These are phyloP conservation scores for Emericellopsis atlantica DNA, from an alignment of 2,329 filamentous ascomycete species.

Conservation along the genomic window DNA sequence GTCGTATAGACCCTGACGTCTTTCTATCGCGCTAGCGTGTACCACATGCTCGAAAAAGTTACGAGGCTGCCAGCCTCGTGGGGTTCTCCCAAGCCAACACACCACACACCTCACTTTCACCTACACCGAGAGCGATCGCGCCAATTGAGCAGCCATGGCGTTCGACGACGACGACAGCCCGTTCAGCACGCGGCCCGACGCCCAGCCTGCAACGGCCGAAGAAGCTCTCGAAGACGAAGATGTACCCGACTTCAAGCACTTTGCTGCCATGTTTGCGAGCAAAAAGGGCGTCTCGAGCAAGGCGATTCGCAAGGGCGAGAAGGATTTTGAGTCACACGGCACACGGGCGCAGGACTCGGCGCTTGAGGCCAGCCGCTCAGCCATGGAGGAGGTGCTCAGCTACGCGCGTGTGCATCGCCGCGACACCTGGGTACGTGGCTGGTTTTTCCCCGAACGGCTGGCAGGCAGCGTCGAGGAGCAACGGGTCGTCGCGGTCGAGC, in stretches of 20 bases:
- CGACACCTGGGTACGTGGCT: constrained; percentile 53
- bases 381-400: constrained; percentile 79
- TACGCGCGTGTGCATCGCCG: constrained; percentile 64
- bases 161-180: constrained; percentile 32
- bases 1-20: neutral
- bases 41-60: too few relatives aligned
- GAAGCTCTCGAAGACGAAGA: constrained; percentile 59
- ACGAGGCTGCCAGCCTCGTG: neutral
- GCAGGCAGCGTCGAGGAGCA: constrained; percentile 21
- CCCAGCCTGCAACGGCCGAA: constrained; percentile 22
- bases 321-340: constrained; percentile 92
- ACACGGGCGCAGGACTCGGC: constrained; percentile 68
- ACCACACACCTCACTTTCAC: neutral
- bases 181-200: constrained; percentile 6
- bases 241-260: constrained; percentile 75
- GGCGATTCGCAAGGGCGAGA: constrained; percentile 82
- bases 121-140: neutral
- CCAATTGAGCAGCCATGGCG: constrained; percentile 14
- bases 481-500: constrained; percentile 55
- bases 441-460: constrained; percentile 57
- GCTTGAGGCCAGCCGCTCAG: constrained; percentile 68
- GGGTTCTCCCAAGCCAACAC: neutral
- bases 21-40: too few relatives aligned
- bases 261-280: constrained; percentile 33
- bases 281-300: constrained; percentile 40